Evolutionary conservation across 331 rosid genomes (phyloP).

Genomic region (Dryas integrifolia): DNA sequence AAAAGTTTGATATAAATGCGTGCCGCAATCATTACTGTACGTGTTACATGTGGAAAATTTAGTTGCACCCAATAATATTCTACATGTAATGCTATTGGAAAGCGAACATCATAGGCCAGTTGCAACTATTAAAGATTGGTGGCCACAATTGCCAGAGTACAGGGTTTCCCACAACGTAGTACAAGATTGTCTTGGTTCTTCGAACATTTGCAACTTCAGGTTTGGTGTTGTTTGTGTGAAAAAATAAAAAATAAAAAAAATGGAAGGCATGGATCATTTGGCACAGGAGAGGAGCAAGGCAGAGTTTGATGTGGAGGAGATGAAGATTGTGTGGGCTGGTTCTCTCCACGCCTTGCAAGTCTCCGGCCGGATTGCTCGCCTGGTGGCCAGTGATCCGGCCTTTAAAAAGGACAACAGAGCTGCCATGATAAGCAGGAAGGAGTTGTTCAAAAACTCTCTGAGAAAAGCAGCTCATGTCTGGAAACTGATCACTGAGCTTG

Average conservation of each 20-base stretch:
- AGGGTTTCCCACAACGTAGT: no score
- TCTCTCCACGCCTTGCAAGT: conserved; percentile 56
- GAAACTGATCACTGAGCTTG: conserved; percentile 73
- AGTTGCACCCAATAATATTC: no score
- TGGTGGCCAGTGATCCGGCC: conserved; percentile 78
- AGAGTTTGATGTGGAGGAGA: conserved; percentile 59
- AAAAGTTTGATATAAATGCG: no score
- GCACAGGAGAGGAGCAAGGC: conserved; percentile 69
- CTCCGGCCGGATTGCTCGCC: conserved; percentile 66
- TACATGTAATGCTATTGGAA: no score
- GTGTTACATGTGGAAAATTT: no score
- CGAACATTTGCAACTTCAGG: neutral
- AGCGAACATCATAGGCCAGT: no score
- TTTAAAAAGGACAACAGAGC: conserved; percentile 68
- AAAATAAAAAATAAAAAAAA: conserved; percentile 1
- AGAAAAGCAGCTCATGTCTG: conserved; percentile 77
- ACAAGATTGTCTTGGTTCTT: neutral
- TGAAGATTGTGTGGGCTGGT: conserved; percentile 93
- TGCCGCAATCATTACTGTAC: no score
- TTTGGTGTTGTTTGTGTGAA: neutral
- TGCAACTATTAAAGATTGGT: no score
- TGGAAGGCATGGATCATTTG: conserved; percentile 65
- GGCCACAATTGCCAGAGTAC: no score
- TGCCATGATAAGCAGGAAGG: conserved; percentile 51
- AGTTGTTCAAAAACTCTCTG: conserved; percentile 67